A percentile compares a stretch with the other conserved stretches of the same genome.
Conservation (phyloP, 331 rosid species). For the Stylosanthes scabra region DNA sequence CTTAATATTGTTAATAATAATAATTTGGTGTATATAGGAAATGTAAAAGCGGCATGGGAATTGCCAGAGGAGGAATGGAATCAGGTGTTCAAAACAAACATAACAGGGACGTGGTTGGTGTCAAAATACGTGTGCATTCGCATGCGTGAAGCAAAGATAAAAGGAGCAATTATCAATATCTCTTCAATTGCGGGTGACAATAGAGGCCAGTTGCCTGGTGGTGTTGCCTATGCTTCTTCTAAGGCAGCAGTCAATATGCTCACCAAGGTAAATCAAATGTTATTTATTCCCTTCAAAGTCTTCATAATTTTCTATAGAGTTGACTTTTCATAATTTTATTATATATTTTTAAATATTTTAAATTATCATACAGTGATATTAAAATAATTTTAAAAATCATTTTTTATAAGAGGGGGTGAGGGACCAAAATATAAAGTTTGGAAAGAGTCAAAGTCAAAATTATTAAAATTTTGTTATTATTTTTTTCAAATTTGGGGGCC, state of each 20-base stretch:
- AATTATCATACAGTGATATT: neutral
- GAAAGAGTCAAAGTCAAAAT: no score
- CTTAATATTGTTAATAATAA: no score
- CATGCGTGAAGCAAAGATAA: slow-evolving; percentile 55
- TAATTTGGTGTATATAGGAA: slow-evolving; percentile 47
- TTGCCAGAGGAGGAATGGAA: slow-evolving; percentile 86
- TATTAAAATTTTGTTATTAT: no score
- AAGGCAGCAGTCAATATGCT: slow-evolving; percentile 61
- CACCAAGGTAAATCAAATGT: slow-evolving; percentile 58
- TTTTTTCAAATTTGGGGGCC: no score
- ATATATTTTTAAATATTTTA: slow-evolving; percentile 1
- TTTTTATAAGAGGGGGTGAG: no score
- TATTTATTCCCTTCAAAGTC: neutral
- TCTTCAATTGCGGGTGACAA: slow-evolving; percentile 68
- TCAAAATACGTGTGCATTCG: slow-evolving; percentile 65
- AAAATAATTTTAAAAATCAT: no score
- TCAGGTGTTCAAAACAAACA: slow-evolving; percentile 57
- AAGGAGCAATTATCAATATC: slow-evolving; percentile 81
- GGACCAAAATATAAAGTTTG: no score
- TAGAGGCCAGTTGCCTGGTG: slow-evolving; percentile 69
- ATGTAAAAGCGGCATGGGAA: slow-evolving; percentile 61
- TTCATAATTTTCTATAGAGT: neutral
- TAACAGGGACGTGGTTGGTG: slow-evolving; percentile 83
- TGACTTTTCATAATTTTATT: neutral
- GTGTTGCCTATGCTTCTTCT: slow-evolving; percentile 63